Evolutionary conservation across 2,329 filamentous ascomycete species (phyloP).

Genomic region (Epichloe scottii): DNA sequence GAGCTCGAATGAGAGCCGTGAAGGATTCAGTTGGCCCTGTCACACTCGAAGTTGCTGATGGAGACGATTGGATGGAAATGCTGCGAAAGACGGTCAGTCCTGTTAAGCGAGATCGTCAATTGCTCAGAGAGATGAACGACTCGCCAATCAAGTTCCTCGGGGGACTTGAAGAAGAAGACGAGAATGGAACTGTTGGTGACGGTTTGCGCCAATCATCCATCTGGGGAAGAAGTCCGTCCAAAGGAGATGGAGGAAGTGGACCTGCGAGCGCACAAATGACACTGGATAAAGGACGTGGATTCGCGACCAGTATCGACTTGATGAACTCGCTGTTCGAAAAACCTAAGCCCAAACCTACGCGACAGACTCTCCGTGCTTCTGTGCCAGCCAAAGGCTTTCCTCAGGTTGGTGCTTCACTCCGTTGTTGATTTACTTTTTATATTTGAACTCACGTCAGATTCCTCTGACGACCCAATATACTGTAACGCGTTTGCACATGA

Average conservation of each 20-base stretch:
- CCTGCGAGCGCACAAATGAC: slow-evolving; percentile 20
- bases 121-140: slow-evolving; percentile 50
- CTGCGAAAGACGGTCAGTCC: slow-evolving; percentile 89
- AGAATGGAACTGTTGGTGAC: slow-evolving; percentile 30
- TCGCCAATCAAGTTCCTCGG: slow-evolving; percentile 25
- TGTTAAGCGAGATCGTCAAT: slow-evolving; percentile 76
- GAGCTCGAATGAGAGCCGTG: slow-evolving; percentile 50
- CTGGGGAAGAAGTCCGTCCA: slow-evolving; percentile 21
- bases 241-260: slow-evolving; percentile 17
- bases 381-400: slow-evolving; percentile 54
- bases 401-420: slow-evolving; percentile 62
- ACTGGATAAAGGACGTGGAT: slow-evolving; percentile 46
- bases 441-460: slow-evolving; percentile 9
- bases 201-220: slow-evolving; percentile 30
- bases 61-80: slow-evolving; percentile 87
- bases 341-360: slow-evolving; percentile 47
- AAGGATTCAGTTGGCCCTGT: slow-evolving; percentile 47
- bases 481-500: slow-evolving; percentile 9
- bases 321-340: slow-evolving; percentile 90
- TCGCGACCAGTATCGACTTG: slow-evolving; percentile 82
- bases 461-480: slow-evolving; percentile 8
- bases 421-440: slow-evolving; percentile 22
- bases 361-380: slow-evolving; percentile 39
- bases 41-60: slow-evolving; percentile 49
- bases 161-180: slow-evolving; percentile 14